A percentile compares a stretch with the other conserved stretches of the same genome.
Evolutionary conservation across 2,329 filamentous ascomycete genomes (phyloP).

Genomic region (Didymella pomorum): DNA sequence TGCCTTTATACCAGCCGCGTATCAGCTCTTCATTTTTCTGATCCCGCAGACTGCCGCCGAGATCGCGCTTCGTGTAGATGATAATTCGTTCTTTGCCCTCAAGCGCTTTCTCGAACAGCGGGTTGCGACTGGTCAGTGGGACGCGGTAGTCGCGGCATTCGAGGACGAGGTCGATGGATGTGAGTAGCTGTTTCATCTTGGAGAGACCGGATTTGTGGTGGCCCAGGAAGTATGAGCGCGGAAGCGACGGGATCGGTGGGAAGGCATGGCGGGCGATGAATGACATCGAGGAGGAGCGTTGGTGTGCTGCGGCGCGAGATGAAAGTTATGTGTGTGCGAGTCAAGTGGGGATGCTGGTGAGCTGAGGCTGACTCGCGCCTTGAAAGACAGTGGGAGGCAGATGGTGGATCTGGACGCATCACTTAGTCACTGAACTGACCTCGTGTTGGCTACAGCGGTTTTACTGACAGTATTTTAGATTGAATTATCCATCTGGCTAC

Average conservation of each 20-base stretch:
- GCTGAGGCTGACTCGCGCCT: constrained; percentile 15
- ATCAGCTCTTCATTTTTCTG: constrained; percentile 60
- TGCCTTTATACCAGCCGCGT: constrained; percentile 61
- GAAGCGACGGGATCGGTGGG: constrained; percentile 75
- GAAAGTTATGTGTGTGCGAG: constrained; percentile 12
- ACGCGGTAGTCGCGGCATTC: constrained; percentile 95
- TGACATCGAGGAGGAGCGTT: constrained; percentile 39
- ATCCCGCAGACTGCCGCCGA: constrained; percentile 40
- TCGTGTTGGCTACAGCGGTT: not conserved
- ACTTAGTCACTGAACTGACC: not conserved
- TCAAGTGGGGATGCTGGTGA: constrained; percentile 4
- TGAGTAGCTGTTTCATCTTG: constrained; percentile 82
- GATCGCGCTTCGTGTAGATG: constrained; percentile 89
- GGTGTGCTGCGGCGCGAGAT: constrained; percentile 1
- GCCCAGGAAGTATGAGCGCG: constrained; percentile 91
- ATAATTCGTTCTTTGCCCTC: constrained; percentile 77
- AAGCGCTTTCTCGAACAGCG: constrained; percentile 81
- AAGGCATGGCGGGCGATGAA: constrained; percentile 78
- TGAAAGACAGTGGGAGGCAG: not conserved
- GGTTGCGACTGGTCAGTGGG: constrained; percentile 88
- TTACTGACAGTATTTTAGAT: constrained; percentile 19
- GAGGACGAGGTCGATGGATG: constrained; percentile 84
- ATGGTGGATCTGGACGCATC: not conserved
- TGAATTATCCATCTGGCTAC: too few relatives aligned
- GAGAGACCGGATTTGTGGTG: constrained; percentile 85